Percentiles rank a stretch among this genome's conserved stretches.
phyloP scores from a whole-genome alignment of 2,329 filamentous ascomycete species.

The Bipolaris cookei region DNA sequence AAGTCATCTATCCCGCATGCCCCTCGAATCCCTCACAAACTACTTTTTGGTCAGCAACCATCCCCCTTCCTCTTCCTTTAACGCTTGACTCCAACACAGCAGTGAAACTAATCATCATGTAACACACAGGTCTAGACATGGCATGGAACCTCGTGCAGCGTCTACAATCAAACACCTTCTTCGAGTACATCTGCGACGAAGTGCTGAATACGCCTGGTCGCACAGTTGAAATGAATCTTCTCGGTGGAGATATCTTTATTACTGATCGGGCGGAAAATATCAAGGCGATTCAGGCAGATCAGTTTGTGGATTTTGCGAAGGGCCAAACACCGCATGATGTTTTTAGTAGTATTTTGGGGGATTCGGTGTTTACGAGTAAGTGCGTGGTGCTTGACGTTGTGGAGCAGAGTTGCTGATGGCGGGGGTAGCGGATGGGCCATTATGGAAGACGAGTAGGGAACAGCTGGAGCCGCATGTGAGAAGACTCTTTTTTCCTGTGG shows the following conservation, averaged over 20 bases:
- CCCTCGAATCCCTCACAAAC: slow-evolving; percentile 7
- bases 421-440: slow-evolving; percentile 2
- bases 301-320: slow-evolving; percentile 11
- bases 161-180: slow-evolving; percentile 9
- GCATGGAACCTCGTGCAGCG: slow-evolving; percentile 12
- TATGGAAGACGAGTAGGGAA: slow-evolving; percentile 12
- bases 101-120: slow-evolving; percentile 4
- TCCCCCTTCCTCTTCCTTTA: not conserved
- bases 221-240: slow-evolving; percentile 14
- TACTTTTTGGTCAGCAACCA: slow-evolving; percentile 3
- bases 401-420: not conserved
- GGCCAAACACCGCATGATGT: slow-evolving; percentile 15
- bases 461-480: slow-evolving; percentile 9
- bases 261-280: slow-evolving; percentile 17
- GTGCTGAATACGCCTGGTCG: slow-evolving; percentile 9
- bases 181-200: slow-evolving; percentile 15
- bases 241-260: slow-evolving; percentile 12
- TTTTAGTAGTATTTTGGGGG: slow-evolving; percentile 14
- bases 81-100: not conserved
- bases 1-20: slow-evolving; percentile 4
- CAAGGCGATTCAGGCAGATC: slow-evolving; percentile 16
- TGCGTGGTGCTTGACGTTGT: not conserved
- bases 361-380: slow-evolving; percentile 13
- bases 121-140: slow-evolving; percentile 10
- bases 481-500: not conserved